These are phyloP conservation scores for Cercospora janseana DNA, from an alignment of 2,329 filamentous ascomycete genomes.

Conservation along the genomic window DNA sequence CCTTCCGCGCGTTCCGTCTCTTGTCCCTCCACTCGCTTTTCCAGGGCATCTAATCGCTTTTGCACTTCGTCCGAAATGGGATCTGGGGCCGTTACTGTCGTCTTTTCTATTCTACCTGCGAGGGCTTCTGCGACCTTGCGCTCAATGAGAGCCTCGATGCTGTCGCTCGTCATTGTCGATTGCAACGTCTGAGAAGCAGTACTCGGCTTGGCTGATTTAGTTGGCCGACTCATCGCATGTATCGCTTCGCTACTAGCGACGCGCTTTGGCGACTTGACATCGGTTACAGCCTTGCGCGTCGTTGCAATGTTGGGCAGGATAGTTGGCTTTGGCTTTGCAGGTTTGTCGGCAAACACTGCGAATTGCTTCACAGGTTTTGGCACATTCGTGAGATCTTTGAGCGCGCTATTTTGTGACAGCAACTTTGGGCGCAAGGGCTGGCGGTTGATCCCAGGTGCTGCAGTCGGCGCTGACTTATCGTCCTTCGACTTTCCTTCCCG, in stretches of 20 bases:
- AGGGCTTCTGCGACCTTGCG: conserved; percentile 88
- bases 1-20: conserved; percentile 79
- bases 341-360: conserved; percentile 77
- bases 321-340: conserved; percentile 45
- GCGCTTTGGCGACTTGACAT: conserved; percentile 41
- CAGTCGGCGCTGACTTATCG: conserved; percentile 37
- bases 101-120: conserved; percentile 62
- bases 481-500: conserved; percentile 36
- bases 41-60: conserved; percentile 75
- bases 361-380: conserved; percentile 80
- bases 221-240: conserved; percentile 39
- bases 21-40: conserved; percentile 73
- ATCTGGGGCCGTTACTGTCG: conserved; percentile 20
- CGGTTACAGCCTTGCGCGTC: conserved; percentile 16
- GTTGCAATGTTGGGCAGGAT: conserved; percentile 31
- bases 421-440: conserved; percentile 78
- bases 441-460: conserved; percentile 49
- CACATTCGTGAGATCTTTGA: conserved; percentile 50
- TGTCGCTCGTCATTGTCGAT: conserved; percentile 53
- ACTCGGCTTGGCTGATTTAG: conserved; percentile 41
- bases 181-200: conserved; percentile 27
- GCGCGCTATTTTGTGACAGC: conserved; percentile 66
- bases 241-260: conserved; percentile 44
- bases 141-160: conserved; percentile 88
- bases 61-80: conserved; percentile 73